Evolutionary conservation across 441 rosid species (phyloP), one percentile per base, ranked within the genome.

Genomic region (Macaranga tanarius): DNA sequence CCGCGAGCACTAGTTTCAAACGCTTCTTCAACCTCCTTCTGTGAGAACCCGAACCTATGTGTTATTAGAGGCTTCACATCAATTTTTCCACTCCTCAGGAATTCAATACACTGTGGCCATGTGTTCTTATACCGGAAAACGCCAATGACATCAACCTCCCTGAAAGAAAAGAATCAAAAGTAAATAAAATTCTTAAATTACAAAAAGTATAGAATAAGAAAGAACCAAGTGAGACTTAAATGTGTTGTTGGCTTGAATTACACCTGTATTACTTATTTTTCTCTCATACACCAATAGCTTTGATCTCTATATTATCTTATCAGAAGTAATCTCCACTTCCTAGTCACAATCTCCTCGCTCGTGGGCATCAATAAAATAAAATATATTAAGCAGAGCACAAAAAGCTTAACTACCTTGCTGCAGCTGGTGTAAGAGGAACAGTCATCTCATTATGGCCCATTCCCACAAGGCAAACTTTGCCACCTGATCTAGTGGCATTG

Each of bases 381-480:
- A 31, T 1, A 31, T 31, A 31, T 31, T 10, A 19, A 31, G 13
- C 34, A 28, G 16, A 52, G 25, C 20, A 28, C 68, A 22, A 25
- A 6, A 65, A 72, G 74, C 65, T 55, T 31, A 62, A 69, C 28
- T 80, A 91, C 98, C 97, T 91, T 73, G 96, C 93, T 71, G 99
- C 92, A 23, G 98, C 92, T 25, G 95, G 88, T 59, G 98, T 91
- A 62, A 93, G 91, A 47, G 88, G 97, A 25, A 90, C 85, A 47
- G 95, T 95, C 92, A 92, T 92, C 71, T 89, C 82, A 10, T 74
- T 76, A 62, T 91, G 97, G 26, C 97, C 99, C 95, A 91, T 83
- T 61, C 98, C 99, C 1, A 95, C 94, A 67, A 92, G 95, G 84
- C 99, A 92, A 61, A 95, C 98, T 80, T 90, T 95, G 73, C 98